Evolutionary conservation across 2,329 filamentous ascomycete species (phyloP), one percentile per base, ranked within the genome.

Genomic region (Microsporum ferrugineum): DNA sequence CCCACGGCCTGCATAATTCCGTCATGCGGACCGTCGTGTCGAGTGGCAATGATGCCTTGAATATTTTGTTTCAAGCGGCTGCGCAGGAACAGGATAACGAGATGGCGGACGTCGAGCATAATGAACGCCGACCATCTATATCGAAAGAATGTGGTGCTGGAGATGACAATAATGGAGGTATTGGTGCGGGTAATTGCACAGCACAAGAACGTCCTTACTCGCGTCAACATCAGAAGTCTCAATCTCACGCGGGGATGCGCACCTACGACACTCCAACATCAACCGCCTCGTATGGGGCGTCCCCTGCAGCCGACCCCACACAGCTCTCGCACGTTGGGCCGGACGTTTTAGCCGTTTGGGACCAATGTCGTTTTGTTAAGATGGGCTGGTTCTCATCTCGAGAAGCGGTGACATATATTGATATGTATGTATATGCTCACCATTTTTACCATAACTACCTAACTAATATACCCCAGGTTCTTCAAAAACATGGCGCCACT

Each of bases 381-480:
- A 80, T 81, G 78, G 80, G 80, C 0, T 82, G 79, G 79, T 78
- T 83, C 60, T 78, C 79, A 0, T 79, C 80, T 2, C 74, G 77
- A 60, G 80, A 83, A 66, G 80, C 79, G 7, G 75, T 82, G 0
- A 79, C 76, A 1, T 80, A 81, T 60, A 71, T 82, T 53, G 79
- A 82, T 63, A 61, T 80, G 72, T 78, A 63, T 60, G 74, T 71
- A 14, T 8, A 57, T 31, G 12, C 8, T 14, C 34, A 6, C 12
- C 41, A 12, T 12, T 53, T 8, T 12, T 12, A 1, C 23, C 10
- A n/a, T 51, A 3, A 27, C 58, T 66, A 60, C 27, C 27, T 57
- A 64, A 58, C 8, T 31, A 6, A 12, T 6, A 33, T 29, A 29
- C 57, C n/a, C 51, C 49, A 75, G 73, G 14, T 77, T 82, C 66